Evolutionary conservation across 352 stramenopile species (phyloP).

Genomic region (Globisporangium paroecandrum): DNA sequence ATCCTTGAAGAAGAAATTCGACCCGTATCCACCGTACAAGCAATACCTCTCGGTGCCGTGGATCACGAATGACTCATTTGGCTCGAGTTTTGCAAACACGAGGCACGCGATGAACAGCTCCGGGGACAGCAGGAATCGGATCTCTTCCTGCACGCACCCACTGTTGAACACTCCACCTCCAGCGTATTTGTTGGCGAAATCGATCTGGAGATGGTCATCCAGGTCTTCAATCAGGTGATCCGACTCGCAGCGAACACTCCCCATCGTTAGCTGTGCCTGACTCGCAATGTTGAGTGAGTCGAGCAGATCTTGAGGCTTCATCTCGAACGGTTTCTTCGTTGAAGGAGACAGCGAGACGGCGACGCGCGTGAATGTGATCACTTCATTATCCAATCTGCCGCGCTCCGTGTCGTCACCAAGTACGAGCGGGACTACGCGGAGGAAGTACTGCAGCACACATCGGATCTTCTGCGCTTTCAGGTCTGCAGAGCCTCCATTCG

Average conservation of each 20-base stretch:
- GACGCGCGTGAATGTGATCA: constrained; percentile 62
- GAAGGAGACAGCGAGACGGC: constrained; percentile 22
- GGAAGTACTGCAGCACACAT: constrained; percentile 70
- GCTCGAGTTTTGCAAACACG: constrained; percentile 57
- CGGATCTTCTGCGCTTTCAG: constrained; percentile 70
- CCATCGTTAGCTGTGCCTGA: constrained; percentile 9
- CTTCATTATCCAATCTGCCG: constrained; percentile 22
- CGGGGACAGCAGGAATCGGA: constrained; percentile 72
- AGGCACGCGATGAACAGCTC: constrained; percentile 69
- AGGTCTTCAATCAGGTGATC: constrained; percentile 63
- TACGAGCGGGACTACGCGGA: constrained; percentile 40
- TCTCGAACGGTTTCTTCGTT: neutral
- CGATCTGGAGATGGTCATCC: constrained; percentile 60
- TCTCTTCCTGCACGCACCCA: constrained; percentile 82
- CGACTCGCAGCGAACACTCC: constrained; percentile 30
- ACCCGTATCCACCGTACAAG: constrained; percentile 56
- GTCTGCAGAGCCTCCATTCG: constrained; percentile 21
- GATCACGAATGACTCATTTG: constrained; percentile 68
- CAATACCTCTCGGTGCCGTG: constrained; percentile 62
- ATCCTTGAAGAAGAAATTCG: constrained; percentile 47
- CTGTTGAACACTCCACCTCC: constrained; percentile 69
- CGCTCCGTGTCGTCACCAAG: constrained; percentile 7
- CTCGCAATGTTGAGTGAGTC: neutral
- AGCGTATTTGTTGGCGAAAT: constrained; percentile 82
- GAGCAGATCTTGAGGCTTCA: constrained; percentile 24